A percentile compares a stretch with the other conserved stretches of the same genome.
These are phyloP conservation scores for Trichoderma sp. DNA, from an alignment of 2,329 filamentous ascomycete species.

Conservation along the genomic window DNA sequence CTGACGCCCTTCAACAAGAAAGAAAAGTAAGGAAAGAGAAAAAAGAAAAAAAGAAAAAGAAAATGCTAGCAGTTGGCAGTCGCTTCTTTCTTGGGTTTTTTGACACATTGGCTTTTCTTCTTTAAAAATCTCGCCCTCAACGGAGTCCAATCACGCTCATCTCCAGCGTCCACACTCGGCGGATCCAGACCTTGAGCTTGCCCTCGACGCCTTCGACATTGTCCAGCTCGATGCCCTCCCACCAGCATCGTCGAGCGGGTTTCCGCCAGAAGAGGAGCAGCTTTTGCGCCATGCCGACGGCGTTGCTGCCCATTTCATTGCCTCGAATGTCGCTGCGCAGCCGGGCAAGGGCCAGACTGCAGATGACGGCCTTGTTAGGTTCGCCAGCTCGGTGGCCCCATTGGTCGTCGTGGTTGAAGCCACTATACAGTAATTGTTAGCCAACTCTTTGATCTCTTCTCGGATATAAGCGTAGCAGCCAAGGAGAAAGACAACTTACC, in stretches of 20 bases:
- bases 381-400: constrained; percentile 98
- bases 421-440: constrained; percentile 55
- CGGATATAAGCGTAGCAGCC: too few species aligned
- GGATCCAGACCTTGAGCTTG: constrained; percentile 96
- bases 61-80: constrained; percentile 11
- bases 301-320: constrained; percentile 72
- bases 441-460: not conserved
- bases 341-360: constrained; percentile 89
- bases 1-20: constrained; percentile 28
- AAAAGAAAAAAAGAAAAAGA: not conserved
- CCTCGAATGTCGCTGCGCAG: constrained; percentile 91
- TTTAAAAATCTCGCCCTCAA: constrained; percentile 42
- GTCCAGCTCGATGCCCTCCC: constrained; percentile 93
- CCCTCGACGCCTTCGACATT: constrained; percentile 89
- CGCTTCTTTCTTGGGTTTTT: not conserved
- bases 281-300: constrained; percentile 98
- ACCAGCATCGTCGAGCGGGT: constrained; percentile 95
- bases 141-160: constrained; percentile 93
- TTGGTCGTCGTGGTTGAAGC: constrained; percentile 91
- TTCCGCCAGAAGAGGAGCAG: constrained; percentile 97
- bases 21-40: not conserved
- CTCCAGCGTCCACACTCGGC: constrained; percentile 96
- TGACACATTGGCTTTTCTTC: not conserved
- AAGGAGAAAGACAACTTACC: constrained; percentile 61
- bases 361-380: constrained; percentile 97